Evolutionary conservation across 495 filamentous ascomycete species (phyloP), one percentile per base, ranked within the genome.

Genomic region (Lasiosphaeria hispida): DNA sequence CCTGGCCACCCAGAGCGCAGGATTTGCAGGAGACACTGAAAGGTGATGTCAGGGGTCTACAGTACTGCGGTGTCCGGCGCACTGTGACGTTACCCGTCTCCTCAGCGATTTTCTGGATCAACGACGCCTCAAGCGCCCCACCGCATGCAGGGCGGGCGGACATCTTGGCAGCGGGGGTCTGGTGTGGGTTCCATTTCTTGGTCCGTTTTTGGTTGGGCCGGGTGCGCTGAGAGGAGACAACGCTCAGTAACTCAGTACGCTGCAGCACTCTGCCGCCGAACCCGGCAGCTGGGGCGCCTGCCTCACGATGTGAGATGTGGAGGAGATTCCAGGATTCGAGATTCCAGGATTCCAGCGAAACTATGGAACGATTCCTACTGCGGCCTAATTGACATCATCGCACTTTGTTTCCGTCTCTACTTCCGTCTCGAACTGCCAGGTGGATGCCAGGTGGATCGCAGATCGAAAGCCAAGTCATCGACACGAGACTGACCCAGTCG

Each of bases 181-280:
- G 23, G 23, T 30, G 23, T 30, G 23, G 23, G 23, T 30, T 30
- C 23, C 23, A 30, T 30, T 30, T 30, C 5, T 30, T 30, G 5
- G 23, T 30, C 23, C 5, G 23, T 45, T 45, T 45, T 23, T 30
- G 43, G 43, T 52, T 13, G 37, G 19, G 14, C 19, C 14, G n/a
- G 49, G 49, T 52, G 18, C 37, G 10, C 13, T 36, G 33, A 40
- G 17, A 2, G 17, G 4, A n/a, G 48, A 17, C 34, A 36, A 8
- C n/a, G n/a, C n/a, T n/a, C n/a, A n/a, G n/a, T n/a, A n/a, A 9
- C 30, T 13, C 14, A 13, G 3, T 10, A 15, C 17, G 14, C 15
- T 34, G 52, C 52, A 43, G 52, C n/a, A 33, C 19, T n/a, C 53
- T 45, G 15, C 53, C 41, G 53, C 53, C 42, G 53, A 55, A 55